phyloP scores from a whole-genome alignment of 2,329 filamentous ascomycete species.

The Seiridium cupressi region DNA sequence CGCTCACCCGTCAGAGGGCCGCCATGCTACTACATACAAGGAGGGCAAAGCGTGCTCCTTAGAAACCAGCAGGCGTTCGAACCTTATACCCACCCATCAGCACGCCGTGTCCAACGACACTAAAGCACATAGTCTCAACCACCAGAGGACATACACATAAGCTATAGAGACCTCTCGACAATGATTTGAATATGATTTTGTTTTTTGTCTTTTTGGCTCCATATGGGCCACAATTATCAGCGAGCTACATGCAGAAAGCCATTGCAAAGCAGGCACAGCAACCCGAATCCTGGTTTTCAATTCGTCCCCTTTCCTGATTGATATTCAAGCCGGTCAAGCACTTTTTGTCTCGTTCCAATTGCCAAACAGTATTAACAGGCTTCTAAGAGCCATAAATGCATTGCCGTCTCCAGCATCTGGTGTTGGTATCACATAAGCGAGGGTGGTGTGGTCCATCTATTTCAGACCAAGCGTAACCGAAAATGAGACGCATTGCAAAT shows the following conservation, averaged over 20 bases:
- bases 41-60: no score
- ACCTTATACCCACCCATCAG: no score
- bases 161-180: neutral
- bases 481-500: neutral
- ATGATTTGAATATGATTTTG: neutral
- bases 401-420: neutral
- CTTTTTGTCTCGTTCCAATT: neutral
- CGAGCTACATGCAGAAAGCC: neutral
- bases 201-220: neutral
- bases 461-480: neutral
- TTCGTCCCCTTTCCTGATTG: neutral
- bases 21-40: no score
- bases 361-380: neutral
- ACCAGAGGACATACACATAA: no score
- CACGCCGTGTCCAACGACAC: no score
- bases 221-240: neutral
- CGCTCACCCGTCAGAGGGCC: no score
- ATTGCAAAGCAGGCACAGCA: neutral
- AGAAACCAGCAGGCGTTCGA: no score
- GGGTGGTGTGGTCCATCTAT: neutral
- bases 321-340: neutral
- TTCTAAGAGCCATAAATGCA: neutral
- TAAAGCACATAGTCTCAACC: no score
- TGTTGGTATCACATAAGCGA: constrained; percentile 5
- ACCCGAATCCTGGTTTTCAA: neutral